These are phyloP conservation scores for Fusarium mangiferae DNA, from an alignment of 2,329 filamentous ascomycete species.

Conservation along the genomic window DNA sequence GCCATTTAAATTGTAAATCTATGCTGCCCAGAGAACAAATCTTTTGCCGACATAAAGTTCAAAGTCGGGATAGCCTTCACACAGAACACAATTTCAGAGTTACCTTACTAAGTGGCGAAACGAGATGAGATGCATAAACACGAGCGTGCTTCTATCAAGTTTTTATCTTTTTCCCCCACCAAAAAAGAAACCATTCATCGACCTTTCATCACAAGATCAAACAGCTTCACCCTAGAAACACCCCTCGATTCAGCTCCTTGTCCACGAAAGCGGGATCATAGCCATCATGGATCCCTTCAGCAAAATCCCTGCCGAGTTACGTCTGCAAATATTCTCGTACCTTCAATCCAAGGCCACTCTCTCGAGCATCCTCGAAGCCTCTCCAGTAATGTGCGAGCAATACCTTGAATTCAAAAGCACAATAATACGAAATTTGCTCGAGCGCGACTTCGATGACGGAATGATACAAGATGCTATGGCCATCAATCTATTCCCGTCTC, in stretches of 20 bases:
- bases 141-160: background rate
- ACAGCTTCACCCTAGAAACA: background rate
- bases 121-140: background rate
- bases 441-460: background rate
- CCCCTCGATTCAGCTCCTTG: too few relatives aligned
- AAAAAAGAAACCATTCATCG: background rate
- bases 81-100: background rate
- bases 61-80: background rate
- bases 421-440: background rate
- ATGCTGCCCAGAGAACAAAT: background rate
- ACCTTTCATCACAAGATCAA: background rate
- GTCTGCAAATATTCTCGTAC: background rate
- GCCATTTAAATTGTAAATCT: background rate
- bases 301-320: slow-evolving; percentile 10
- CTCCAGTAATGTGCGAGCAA: slow-evolving; percentile 8
- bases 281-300: slow-evolving; percentile 7
- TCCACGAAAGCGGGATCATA: background rate
- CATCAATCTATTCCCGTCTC: background rate
- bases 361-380: slow-evolving; percentile 1
- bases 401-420: background rate
- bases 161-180: background rate
- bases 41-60: background rate
- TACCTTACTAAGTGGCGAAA: background rate
- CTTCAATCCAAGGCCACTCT: slow-evolving; percentile 6
- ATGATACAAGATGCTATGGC: slow-evolving; percentile 27